Percentiles rank a stretch among this genome's conserved stretches.
These are phyloP conservation scores for Trichosanthes truncata DNA, from an alignment of 306 rosid genomes.

Conservation along the genomic window DNA sequence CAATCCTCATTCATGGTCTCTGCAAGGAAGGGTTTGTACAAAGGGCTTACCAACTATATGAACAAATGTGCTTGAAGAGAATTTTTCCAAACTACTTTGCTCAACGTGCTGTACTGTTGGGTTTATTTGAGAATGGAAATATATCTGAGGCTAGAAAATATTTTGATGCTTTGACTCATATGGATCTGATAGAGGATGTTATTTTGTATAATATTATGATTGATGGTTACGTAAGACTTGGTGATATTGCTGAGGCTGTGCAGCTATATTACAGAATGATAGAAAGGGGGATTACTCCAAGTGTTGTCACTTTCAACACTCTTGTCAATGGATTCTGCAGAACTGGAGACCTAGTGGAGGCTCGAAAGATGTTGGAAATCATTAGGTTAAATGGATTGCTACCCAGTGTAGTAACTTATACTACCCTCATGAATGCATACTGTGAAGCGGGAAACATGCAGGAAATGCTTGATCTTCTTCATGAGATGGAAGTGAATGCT, in stretches of 20 bases:
- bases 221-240: constrained; percentile 29
- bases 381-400: constrained; percentile 27
- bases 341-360: constrained; percentile 28
- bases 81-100: constrained; percentile 28
- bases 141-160: constrained; percentile 35
- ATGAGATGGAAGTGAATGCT: constrained; percentile 31
- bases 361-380: constrained; percentile 20
- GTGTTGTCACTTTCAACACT: constrained; percentile 37
- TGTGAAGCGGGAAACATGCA: constrained; percentile 28
- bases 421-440: constrained; percentile 42
- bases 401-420: constrained; percentile 36
- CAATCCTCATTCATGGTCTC: constrained; percentile 38
- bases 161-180: constrained; percentile 21
- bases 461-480: constrained; percentile 20
- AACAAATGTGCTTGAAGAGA: constrained; percentile 33
- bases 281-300: constrained; percentile 29
- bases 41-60: constrained; percentile 28
- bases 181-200: constrained; percentile 18
- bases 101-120: constrained; percentile 26
- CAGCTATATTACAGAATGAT: constrained; percentile 23
- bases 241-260: constrained; percentile 24
- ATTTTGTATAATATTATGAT: constrained; percentile 46
- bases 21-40: constrained; percentile 39
- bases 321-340: constrained; percentile 38
- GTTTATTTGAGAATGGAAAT: constrained; percentile 25